These are phyloP conservation scores for Macrotyloma uniflorum DNA, from an alignment of 306 rosid species.

Conservation along the genomic window DNA sequence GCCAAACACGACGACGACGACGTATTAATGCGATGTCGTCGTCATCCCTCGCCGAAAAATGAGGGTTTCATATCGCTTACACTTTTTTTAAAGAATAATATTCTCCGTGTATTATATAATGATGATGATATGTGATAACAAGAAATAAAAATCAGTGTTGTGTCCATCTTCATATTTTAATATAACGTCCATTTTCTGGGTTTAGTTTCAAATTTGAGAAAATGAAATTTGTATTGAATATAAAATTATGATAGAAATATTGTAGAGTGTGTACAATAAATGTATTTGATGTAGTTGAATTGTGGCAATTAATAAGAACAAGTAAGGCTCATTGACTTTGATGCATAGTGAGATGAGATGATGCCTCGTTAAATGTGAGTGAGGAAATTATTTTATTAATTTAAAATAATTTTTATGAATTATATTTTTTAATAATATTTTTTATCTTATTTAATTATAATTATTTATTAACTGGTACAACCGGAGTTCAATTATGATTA, in stretches of 20 bases:
- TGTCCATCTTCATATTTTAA: not conserved
- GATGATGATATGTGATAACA: not conserved
- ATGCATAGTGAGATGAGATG: too few relatives aligned
- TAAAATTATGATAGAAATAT: too few relatives aligned
- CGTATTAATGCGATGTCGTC: not conserved
- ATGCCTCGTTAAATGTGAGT: too few relatives aligned
- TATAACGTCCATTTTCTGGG: not conserved
- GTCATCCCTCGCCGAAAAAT: conserved; percentile 26
- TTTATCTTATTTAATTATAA: too few relatives aligned
- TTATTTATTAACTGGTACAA: too few relatives aligned
- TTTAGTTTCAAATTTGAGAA: too few relatives aligned
- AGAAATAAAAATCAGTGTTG: not conserved
- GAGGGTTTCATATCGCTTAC: not conserved
- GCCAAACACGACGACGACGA: conserved; percentile 35
- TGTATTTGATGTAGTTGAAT: not conserved
- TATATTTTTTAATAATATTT: too few relatives aligned
- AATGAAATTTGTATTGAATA: too few relatives aligned
- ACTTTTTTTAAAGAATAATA: not conserved
- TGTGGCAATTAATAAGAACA: not conserved
- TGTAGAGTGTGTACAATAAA: not conserved
- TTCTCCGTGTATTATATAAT: conserved; percentile 8
- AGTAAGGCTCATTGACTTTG: not conserved
- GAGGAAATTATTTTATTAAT: too few relatives aligned
- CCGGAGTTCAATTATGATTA: too few relatives aligned
- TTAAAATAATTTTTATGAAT: too few relatives aligned